These are phyloP conservation scores for Microbotryomycetes sp. DNA, from an alignment of 1,284 basidiomycete species.

Conservation along the genomic window DNA sequence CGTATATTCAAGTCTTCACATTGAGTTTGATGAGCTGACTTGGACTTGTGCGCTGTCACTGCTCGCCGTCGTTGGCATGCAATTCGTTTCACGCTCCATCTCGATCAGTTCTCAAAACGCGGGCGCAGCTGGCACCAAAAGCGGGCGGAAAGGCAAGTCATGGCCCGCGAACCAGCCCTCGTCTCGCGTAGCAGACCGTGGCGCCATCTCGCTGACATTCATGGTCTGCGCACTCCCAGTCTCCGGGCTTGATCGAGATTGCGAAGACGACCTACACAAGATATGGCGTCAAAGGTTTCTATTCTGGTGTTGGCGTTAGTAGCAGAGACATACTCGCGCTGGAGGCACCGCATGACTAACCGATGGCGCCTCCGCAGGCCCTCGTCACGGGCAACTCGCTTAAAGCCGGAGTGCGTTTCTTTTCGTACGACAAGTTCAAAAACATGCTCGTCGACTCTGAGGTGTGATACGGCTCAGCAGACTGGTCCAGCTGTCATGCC, in stretches of 20 bases:
- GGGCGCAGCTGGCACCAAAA: conserved; percentile 26
- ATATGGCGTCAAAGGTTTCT: conserved; percentile 40
- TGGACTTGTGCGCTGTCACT: neutral
- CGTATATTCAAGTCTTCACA: neutral
- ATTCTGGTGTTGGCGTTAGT: conserved; percentile 31
- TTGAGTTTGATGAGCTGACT: neutral
- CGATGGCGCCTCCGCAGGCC: conserved; percentile 47
- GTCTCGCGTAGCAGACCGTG: neutral
- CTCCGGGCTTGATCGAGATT: conserved; percentile 40
- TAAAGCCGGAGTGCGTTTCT: conserved; percentile 91
- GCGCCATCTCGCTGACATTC: neutral
- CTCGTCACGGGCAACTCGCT: conserved; percentile 80
- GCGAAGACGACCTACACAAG: conserved; percentile 38
- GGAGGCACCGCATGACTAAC: neutral
- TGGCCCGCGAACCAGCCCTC: neutral
- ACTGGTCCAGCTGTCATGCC: neutral
- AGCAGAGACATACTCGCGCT: neutral
- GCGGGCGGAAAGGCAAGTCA: conserved; percentile 6
- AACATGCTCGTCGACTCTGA: conserved; percentile 68
- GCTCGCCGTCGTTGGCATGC: neutral
- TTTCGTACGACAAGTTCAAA: conserved; percentile 93
- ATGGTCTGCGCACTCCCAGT: conserved; percentile 21
- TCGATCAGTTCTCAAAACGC: conserved; percentile 27
- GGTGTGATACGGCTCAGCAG: conserved; percentile 45
- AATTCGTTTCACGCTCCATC: neutral